Conservation (phyloP, 1,139 yeast species). For the Pneumocystis jirovecii region DNA sequence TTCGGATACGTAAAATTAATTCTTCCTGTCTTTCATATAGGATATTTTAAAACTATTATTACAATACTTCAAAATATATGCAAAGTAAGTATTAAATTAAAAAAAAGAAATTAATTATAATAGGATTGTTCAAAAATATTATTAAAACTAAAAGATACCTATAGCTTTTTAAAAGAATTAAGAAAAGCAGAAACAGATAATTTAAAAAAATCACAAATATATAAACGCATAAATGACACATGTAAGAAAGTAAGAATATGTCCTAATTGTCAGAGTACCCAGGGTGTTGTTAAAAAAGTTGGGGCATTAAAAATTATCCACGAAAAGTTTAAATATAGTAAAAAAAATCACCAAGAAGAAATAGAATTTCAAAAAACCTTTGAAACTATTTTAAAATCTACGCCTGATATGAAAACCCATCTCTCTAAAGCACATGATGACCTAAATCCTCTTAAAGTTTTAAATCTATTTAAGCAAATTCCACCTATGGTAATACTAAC, state of each 20-base stretch:
- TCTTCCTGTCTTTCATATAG: slow-evolving; percentile 92
- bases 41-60: slow-evolving; percentile 84
- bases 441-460: slow-evolving; percentile 78
- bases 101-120: background rate
- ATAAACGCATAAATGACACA: slow-evolving; percentile 73
- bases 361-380: slow-evolving; percentile 53
- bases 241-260: slow-evolving; percentile 93
- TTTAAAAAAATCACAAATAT: slow-evolving; percentile 73
- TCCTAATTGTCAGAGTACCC: slow-evolving; percentile 67
- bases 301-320: slow-evolving; percentile 92
- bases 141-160: slow-evolving; percentile 55
- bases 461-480: slow-evolving; percentile 74
- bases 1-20: slow-evolving; percentile 91
- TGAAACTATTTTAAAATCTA: slow-evolving; percentile 60
- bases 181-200: slow-evolving; percentile 84
- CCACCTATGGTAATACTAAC: slow-evolving; percentile 33
- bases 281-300: slow-evolving; percentile 95
- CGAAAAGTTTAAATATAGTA: slow-evolving; percentile 89
- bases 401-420: slow-evolving; percentile 81
- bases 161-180: slow-evolving; percentile 57
- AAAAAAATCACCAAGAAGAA: slow-evolving; percentile 75
- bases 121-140: slow-evolving; percentile 60
- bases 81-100: slow-evolving; percentile 28
- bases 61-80: slow-evolving; percentile 83
- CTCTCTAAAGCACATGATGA: slow-evolving; percentile 83